phyloP scores from a whole-genome alignment of 306 rosid genomes.

The Vicia faba region DNA sequence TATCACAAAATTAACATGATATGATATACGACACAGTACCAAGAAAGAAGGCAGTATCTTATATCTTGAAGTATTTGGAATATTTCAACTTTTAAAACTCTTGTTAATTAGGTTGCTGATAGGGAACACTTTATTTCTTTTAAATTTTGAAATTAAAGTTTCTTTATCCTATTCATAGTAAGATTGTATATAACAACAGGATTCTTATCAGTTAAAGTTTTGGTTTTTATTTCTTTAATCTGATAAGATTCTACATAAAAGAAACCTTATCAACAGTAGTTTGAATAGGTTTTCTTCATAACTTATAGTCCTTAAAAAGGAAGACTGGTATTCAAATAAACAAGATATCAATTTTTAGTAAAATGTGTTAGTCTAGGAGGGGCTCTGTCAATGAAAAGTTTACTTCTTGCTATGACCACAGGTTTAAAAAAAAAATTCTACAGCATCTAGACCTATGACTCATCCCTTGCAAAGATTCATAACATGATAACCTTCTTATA shows the following conservation, averaged over 20 bases:
- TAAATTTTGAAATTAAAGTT: neutral
- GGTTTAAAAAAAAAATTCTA: neutral
- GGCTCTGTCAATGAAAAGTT: neutral
- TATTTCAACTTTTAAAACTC: neutral
- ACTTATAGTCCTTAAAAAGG: neutral
- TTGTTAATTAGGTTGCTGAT: neutral
- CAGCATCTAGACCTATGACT: neutral
- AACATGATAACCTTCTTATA: conserved; percentile 1
- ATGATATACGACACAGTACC: neutral
- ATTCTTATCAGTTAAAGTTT: neutral
- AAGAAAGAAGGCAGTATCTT: neutral
- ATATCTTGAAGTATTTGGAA: neutral
- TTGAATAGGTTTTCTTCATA: neutral
- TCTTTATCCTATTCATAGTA: neutral
- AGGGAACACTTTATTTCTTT: neutral
- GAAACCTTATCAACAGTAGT: neutral
- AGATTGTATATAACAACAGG: neutral
- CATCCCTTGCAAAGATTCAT: neutral
- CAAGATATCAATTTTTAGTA: neutral
- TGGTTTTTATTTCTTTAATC: neutral
- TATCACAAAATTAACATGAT: neutral
- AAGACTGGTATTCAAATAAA: neutral
- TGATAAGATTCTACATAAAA: neutral
- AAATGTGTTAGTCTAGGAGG: neutral
- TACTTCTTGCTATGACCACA: neutral